Conservation (phyloP, 495 filamentous ascomycete genomes). For the Penicillium canariense region DNA sequence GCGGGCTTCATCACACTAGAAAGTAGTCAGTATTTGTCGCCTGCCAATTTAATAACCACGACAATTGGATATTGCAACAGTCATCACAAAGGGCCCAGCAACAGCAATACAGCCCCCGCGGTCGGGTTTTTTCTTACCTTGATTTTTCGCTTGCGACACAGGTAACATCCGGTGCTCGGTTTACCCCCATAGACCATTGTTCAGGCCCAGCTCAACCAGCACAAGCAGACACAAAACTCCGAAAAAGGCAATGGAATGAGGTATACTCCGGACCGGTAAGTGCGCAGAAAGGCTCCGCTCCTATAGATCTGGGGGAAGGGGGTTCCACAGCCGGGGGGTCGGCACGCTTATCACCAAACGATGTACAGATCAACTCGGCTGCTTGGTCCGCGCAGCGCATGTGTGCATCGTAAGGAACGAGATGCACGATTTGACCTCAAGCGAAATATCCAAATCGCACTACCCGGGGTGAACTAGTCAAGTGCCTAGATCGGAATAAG, state of each 20-base stretch:
- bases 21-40: conserved; percentile 14
- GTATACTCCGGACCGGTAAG: not conserved
- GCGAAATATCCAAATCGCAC: no score
- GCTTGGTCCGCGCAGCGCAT: conserved; percentile 11
- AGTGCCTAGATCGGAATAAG: not conserved
- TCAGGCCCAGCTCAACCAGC: conserved; percentile 10
- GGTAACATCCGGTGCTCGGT: conserved; percentile 46
- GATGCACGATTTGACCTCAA: not conserved
- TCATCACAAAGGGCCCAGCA: not conserved
- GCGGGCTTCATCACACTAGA: conserved; percentile 44
- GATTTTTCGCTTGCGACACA: conserved; percentile 49
- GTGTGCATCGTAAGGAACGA: conserved; percentile 14
- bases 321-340: conserved; percentile 16
- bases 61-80: not conserved
- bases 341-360: conserved; percentile 9
- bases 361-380: conserved; percentile 21
- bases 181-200: conserved; percentile 48
- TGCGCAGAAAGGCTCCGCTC: not conserved
- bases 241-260: not conserved
- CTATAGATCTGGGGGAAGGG: conserved; percentile 1
- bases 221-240: not conserved
- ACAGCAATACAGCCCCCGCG: not conserved
- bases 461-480: not conserved
- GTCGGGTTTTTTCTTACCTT: conserved; percentile 34
- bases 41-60: not conserved